Conservation (phyloP, 805 yeast genomes). For the Candida germanica region DNA sequence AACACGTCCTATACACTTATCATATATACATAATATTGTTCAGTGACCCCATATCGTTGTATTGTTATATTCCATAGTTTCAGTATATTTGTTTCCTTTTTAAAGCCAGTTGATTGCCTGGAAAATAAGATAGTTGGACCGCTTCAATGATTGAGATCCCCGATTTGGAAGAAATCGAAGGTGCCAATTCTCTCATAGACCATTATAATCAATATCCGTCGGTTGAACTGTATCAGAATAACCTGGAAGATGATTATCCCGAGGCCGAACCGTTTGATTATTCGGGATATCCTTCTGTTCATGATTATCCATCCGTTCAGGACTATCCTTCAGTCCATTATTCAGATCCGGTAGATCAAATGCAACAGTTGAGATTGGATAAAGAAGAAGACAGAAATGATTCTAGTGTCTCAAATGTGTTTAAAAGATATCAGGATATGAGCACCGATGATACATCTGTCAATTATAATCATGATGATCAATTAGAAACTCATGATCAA, state of each 20-base stretch:
- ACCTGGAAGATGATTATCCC: not conserved
- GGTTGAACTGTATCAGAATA: not conserved
- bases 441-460: conserved; percentile 9
- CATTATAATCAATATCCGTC: conserved; percentile 2
- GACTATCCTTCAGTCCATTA: conserved; percentile 1
- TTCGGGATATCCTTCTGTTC: too few species aligned
- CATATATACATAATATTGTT: too few species aligned
- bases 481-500: conserved; percentile 9
- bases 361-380: not conserved
- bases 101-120: too few species aligned
- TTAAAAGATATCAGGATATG: conserved; percentile 1
- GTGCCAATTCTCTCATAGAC: conserved; percentile 10
- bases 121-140: too few species aligned
- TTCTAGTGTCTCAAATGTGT: conserved; percentile 2
- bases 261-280: too few species aligned
- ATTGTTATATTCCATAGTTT: too few species aligned
- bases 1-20: too few species aligned
- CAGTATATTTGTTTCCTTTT: too few species aligned
- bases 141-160: conserved; percentile 43
- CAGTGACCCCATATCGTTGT: too few species aligned
- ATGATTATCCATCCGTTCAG: not conserved
- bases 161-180: conserved; percentile 30
- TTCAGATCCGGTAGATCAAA: not conserved
- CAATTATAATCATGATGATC: not conserved
- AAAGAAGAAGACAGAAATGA: conserved; percentile 1